Percentiles rank a stretch among this genome's conserved stretches.
Conservation (phyloP, 2,329 filamentous ascomycete species). For the Lasiodiplodia sp. region DNA sequence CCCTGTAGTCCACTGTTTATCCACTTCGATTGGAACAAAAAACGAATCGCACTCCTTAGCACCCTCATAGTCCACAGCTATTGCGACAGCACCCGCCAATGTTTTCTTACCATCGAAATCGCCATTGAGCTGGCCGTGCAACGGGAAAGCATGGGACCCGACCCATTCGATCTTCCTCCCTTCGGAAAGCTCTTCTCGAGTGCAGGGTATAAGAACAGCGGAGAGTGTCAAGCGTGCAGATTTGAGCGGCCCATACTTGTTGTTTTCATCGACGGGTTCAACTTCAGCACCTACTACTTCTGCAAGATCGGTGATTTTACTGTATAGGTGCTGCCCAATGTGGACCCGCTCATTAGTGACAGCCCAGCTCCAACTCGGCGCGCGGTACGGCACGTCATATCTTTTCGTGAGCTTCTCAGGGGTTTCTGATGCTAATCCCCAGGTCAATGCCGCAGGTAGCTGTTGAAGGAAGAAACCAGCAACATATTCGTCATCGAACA, state of each 20-base stretch:
- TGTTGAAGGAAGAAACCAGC: conserved; percentile 6
- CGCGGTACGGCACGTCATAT: background rate
- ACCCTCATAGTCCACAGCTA: no score
- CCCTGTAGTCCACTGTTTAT: no score
- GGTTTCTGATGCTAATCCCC: background rate
- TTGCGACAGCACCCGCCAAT: no score
- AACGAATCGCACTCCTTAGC: no score
- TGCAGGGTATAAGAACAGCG: background rate
- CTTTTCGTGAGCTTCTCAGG: background rate
- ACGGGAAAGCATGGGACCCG: no score
- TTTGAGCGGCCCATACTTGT: conserved; percentile 1
- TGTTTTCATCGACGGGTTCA: background rate
- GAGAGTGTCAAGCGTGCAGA: background rate
- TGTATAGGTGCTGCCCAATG: no score
- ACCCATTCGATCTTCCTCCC: no score
- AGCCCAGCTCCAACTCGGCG: conserved; percentile 19
- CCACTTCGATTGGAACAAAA: no score
- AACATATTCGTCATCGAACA: conserved; percentile 8
- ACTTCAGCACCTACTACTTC: background rate
- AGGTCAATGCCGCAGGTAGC: background rate
- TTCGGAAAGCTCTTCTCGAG: no score
- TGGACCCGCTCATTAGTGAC: background rate
- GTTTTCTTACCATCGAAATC: no score
- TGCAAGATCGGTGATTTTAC: background rate
- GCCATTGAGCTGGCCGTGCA: no score